Base-by-base conservation (phyloP, 31 red algal genomes). In the Odonthalia washingtoniensis region DNA sequence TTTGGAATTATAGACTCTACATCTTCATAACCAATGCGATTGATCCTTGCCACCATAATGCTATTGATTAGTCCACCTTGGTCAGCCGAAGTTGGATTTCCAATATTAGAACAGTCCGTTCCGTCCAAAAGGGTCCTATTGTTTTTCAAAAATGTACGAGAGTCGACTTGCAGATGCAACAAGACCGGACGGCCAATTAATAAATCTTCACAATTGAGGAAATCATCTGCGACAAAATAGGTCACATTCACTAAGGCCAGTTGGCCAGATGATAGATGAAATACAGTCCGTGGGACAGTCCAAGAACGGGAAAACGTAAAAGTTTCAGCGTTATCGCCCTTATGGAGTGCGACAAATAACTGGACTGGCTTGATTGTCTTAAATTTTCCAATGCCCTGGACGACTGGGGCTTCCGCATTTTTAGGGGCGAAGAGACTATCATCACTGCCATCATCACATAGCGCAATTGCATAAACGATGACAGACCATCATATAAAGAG, bases 371-470 rank as follows among this genome's bases (percentile, higher is more conserved):
- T 32, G 27, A 72, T 72, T 31, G 16, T 31, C 67, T 72, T 16
- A 32, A 72, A 31, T 14, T 14, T 21, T 21, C 67, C 67, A 12
- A 72, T 31, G 9, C 67, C 67, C 9, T 72, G 12, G 16, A 72
- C 12, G 26, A 31, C 67, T 14, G 67, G 26, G 67, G 26, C 35
- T 14, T 72, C 35, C 28, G 28, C 17, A 24, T 32, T 12, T 14
- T 31, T 72, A 14, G 14, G 14, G 14, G 67, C 26, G 9, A 32
- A 24, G 16, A 72, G 67, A 26, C 17, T 72, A 26, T 72, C 67
- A 72, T 72, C 67, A 21, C 16, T 30, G 14, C 67, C 67, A 31
- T 72, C 67, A 31, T 72, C 67, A 72, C 67, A 72, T 26, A 21
- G 28, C 35, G 26, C 67, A 30, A 30, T 72, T 14, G 35, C 67